phyloP scores from a whole-genome alignment of 2,329 filamentous ascomycete genomes.

The Talaromyces islandicus region DNA sequence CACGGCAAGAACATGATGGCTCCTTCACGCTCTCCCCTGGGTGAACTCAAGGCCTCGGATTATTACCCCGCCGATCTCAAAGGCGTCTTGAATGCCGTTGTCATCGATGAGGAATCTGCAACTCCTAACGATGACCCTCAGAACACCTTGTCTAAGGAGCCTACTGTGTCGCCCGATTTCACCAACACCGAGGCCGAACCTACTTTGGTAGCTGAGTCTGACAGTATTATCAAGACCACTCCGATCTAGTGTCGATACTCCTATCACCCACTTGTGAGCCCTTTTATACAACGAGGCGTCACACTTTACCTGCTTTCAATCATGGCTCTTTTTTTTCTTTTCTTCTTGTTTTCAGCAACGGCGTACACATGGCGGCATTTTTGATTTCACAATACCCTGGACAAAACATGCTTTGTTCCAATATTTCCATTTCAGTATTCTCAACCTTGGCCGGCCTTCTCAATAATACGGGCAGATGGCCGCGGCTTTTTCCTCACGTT shows the following conservation, averaged over 20 bases:
- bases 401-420: conserved; percentile 5
- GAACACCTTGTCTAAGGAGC: background rate
- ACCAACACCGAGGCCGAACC: background rate
- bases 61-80: conserved; percentile 64
- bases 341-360: conserved; percentile 5
- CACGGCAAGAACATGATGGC: conserved; percentile 49
- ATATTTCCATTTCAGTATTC: background rate
- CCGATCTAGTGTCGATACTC: background rate
- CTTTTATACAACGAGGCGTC: background rate
- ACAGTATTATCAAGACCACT: background rate
- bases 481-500: background rate
- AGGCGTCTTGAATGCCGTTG: conserved; percentile 54
- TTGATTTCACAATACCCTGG: conserved; percentile 10
- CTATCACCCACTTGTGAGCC: background rate
- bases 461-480: background rate
- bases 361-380: conserved; percentile 6
- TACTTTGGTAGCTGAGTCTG: background rate
- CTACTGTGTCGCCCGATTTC: background rate
- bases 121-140: background rate
- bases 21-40: conserved; percentile 59
- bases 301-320: background rate
- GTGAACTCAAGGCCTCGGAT: conserved; percentile 61
- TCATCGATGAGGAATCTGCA: conserved; percentile 52
- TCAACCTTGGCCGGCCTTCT: background rate
- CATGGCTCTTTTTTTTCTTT: background rate